Evolutionary conservation across 1,284 basidiomycete genomes (phyloP).

Genomic region (Irpex sp.): DNA sequence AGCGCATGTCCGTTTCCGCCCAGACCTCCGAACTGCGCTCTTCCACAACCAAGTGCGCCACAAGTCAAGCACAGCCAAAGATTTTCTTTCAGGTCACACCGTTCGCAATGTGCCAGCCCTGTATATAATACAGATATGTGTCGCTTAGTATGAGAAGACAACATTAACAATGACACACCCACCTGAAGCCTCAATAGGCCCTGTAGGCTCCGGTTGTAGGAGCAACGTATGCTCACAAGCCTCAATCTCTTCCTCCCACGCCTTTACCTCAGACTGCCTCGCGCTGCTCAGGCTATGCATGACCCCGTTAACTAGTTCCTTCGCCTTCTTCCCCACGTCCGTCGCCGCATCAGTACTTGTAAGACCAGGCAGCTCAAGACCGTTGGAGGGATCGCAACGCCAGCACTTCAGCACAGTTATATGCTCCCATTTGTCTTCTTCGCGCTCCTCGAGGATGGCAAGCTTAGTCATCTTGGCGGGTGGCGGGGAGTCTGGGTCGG

Average conservation of each 20-base stretch:
- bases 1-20: constrained; percentile 93
- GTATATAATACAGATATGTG: background rate
- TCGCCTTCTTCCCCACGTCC: constrained; percentile 40
- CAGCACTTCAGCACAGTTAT: constrained; percentile 74
- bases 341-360: constrained; percentile 25
- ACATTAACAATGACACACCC: constrained; percentile 1
- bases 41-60: constrained; percentile 92
- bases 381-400: constrained; percentile 57
- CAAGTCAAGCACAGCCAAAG: constrained; percentile 96
- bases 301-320: constrained; percentile 64
- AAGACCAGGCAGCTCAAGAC: constrained; percentile 42
- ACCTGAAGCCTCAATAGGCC: constrained; percentile 53
- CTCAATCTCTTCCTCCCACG: constrained; percentile 95
- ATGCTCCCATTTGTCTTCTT: constrained; percentile 87
- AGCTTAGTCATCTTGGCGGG: constrained; percentile 87
- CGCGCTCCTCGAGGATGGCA: constrained; percentile 80
- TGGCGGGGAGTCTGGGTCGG: constrained; percentile 64
- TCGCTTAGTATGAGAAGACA: background rate
- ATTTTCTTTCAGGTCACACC: constrained; percentile 84
- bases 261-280: constrained; percentile 91
- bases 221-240: constrained; percentile 87
- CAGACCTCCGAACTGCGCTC: constrained; percentile 82
- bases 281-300: constrained; percentile 86
- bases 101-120: constrained; percentile 75
- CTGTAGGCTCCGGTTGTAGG: constrained; percentile 63